These are phyloP conservation scores for Kwoniella sp. DNA, from an alignment of 768 basidiomycete genomes.

Conservation along the genomic window DNA sequence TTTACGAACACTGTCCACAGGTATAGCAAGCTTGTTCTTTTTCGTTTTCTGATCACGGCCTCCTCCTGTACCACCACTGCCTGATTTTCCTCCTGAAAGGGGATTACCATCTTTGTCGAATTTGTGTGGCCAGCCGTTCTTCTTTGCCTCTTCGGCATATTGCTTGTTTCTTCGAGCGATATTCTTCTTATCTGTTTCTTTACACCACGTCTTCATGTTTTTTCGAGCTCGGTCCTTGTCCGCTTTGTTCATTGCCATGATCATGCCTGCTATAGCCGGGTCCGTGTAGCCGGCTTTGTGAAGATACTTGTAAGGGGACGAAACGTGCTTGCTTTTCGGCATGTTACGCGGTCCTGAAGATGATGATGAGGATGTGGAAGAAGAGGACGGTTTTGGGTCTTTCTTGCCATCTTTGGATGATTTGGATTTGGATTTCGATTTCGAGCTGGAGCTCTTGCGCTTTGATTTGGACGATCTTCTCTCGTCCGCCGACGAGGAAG, in stretches of 20 bases:
- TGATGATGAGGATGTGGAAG: neutral
- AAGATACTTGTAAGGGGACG: constrained; percentile 7
- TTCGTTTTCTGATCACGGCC: neutral
- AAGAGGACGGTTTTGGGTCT: neutral
- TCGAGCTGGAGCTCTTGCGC: too few species aligned
- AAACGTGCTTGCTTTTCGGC: constrained; percentile 10
- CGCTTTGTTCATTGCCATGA: constrained; percentile 6
- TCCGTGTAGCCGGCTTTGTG: constrained; percentile 8
- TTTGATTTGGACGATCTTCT: neutral
- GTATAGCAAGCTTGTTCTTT: constrained; percentile 11
- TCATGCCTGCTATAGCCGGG: constrained; percentile 24
- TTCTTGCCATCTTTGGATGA: neutral
- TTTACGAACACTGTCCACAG: constrained; percentile 8
- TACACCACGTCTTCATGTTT: constrained; percentile 8
- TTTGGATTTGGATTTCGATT: neutral
- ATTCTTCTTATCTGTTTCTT: constrained; percentile 8
- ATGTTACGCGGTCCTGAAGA: constrained; percentile 2
- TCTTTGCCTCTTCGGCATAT: constrained; percentile 13
- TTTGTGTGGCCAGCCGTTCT: constrained; percentile 3
- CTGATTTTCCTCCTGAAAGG: neutral
- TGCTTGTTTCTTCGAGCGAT: constrained; percentile 17
- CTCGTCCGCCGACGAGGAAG: neutral
- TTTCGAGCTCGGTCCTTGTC: constrained; percentile 13
- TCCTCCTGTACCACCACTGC: constrained; percentile 1
- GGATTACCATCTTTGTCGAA: constrained; percentile 4